A percentile compares a stretch with the other conserved stretches of the same genome.
Evolutionary conservation across 371 early-diverging fungal species (phyloP).

Genomic region (Mortierella sp.): DNA sequence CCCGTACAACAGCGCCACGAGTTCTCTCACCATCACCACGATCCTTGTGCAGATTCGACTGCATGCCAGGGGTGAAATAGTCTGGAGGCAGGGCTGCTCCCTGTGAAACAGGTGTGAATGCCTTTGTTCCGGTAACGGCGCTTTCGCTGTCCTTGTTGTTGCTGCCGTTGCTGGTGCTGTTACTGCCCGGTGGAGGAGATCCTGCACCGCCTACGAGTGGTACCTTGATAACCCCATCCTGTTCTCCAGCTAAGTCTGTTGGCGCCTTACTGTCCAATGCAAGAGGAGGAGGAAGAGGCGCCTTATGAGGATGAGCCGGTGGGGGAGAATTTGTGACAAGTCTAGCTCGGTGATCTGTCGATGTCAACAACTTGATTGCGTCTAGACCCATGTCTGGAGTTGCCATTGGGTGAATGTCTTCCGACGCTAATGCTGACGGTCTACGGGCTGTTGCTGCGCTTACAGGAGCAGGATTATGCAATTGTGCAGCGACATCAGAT

Average conservation of each 20-base stretch:
- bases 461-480: too few species aligned
- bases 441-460: not conserved
- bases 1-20: not conserved
- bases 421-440: not conserved
- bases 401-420: constrained; percentile 17
- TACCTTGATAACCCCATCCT: not conserved
- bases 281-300: not conserved
- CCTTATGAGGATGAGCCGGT: constrained; percentile 25
- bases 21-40: constrained; percentile 18
- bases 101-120: not conserved
- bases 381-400: constrained; percentile 1
- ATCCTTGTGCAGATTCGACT: constrained; percentile 18
- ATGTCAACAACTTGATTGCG: constrained; percentile 2
- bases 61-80: constrained; percentile 27
- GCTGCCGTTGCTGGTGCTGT: not conserved
- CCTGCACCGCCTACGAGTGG: constrained; percentile 4
- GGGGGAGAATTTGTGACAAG: constrained; percentile 30
- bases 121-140: too few species aligned
- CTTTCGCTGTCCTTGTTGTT: not conserved
- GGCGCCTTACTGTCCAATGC: not conserved
- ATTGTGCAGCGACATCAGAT: too few species aligned
- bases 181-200: not conserved
- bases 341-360: constrained; percentile 31
- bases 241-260: not conserved
- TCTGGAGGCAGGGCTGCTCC: constrained; percentile 27